Base-by-base conservation (phyloP, 345 rosid genomes). In the Sonneratia caseolaris region DNA sequence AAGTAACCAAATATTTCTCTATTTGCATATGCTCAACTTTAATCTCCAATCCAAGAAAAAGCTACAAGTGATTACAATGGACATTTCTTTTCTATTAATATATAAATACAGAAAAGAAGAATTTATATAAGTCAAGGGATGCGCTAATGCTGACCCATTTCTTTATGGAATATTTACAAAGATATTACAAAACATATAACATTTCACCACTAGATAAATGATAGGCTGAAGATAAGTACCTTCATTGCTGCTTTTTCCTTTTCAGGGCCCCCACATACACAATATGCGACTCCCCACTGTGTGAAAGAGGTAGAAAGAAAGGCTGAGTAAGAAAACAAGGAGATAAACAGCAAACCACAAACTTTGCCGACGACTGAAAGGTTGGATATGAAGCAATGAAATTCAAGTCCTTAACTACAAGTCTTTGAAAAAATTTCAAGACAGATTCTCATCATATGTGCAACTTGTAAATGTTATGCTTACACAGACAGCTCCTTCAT, bases 261-360 rank as follows among this genome's bases (percentile, higher is more conserved):
- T 80, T 89, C 93, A 62, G 90, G 85, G 70, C 91, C 85, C 72
- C 99, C 97, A 24, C 86, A 85, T 74, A 95, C 97, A 85, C 97
- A 92, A 69, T 81, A 92, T 42, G 97, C 97, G 76, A 82, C 75
- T 68, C 99, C 99, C 97, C 97, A 91, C 98, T 91, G 78, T 2
- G 70, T n/a, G 70, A 57, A 59, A 9, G 59, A 3, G 27, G 35
- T n/a, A 7, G 64, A 0, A 57, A 57, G 22, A n/a, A 47, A 47
- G 51, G 64, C 64, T 21, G 35, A n/a, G 35, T 57, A 3, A 22
- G 35, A 38, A 42, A 21, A 42, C 12, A 36, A 22, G 68, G 22
- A 10, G 68, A 66, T 27, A 27, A 37, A 37, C 22, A 14, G 24
- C 7, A 14, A 55, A 13, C 4, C 59, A 55, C 24, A 21, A 55